phyloP scores from a whole-genome alignment of 2,329 filamentous ascomycete species.

The Ophiocordyceps australis region DNA sequence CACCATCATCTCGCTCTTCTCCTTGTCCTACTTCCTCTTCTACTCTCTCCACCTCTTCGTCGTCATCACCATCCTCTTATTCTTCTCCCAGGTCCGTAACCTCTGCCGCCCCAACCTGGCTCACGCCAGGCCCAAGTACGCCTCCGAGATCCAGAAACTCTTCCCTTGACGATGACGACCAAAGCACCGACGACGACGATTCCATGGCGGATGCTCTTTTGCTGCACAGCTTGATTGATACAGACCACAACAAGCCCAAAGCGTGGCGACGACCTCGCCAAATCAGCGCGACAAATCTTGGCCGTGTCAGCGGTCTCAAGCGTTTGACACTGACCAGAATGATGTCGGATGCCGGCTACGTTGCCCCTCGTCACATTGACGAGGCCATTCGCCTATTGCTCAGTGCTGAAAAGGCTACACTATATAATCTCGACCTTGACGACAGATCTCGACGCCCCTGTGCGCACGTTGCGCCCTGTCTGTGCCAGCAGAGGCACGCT shows the following conservation, averaged over 20 bases:
- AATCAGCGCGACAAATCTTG: too few relatives aligned
- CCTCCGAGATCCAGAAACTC: too few relatives aligned
- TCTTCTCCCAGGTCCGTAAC: constrained; percentile 3
- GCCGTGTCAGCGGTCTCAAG: constrained; percentile 11
- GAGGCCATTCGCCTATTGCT: constrained; percentile 17
- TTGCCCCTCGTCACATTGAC: constrained; percentile 7
- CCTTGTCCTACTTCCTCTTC: too few relatives aligned
- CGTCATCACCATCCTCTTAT: too few relatives aligned
- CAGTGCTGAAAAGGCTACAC: constrained; percentile 12
- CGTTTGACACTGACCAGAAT: constrained; percentile 15
- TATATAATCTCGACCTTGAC: constrained; percentile 14
- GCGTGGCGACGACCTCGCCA: too few relatives aligned
- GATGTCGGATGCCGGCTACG: constrained; percentile 17
- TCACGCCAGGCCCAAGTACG: constrained; percentile 3
- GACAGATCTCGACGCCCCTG: constrained; percentile 6
- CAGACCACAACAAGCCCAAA: too few relatives aligned
- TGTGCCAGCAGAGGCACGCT: too few relatives aligned
- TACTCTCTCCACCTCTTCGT: too few relatives aligned
- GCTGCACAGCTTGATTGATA: too few relatives aligned
- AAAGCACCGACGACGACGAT: not conserved
- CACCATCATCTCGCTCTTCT: too few relatives aligned
- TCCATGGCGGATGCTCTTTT: too few relatives aligned
- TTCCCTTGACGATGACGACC: too few relatives aligned
- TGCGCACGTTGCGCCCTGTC: not conserved
- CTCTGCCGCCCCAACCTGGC: constrained; percentile 7